phyloP scores from a whole-genome alignment of 2,329 filamentous ascomycete species.

The Xylariaceae sp. region DNA sequence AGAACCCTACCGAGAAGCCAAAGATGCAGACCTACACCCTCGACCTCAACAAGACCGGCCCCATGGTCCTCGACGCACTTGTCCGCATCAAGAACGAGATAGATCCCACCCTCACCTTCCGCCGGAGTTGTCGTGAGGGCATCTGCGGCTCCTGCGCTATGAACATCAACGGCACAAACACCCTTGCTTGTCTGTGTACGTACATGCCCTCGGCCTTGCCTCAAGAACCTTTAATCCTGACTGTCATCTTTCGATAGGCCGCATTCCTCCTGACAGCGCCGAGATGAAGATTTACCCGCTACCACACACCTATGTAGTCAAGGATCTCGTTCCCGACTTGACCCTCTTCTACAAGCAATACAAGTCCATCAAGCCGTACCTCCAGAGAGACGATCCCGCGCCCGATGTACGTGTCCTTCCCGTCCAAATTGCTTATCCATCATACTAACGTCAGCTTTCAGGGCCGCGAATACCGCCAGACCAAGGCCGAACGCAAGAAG shows the following conservation, averaged over 20 bases:
- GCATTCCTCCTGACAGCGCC: slow-evolving; percentile 82
- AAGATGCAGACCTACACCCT: slow-evolving; percentile 92
- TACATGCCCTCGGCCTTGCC: slow-evolving; percentile 25
- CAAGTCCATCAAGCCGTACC: slow-evolving; percentile 98
- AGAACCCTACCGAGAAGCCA: slow-evolving; percentile 87
- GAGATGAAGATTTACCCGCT: slow-evolving; percentile 96
- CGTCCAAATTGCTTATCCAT: slow-evolving; percentile 9
- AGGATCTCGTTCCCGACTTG: slow-evolving; percentile 96
- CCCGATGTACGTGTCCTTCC: slow-evolving; percentile 65
- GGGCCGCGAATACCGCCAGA: slow-evolving; percentile 92
- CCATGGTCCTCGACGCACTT: slow-evolving; percentile 95
- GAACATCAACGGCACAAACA: slow-evolving; percentile 99
- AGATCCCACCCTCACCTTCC: slow-evolving; percentile 94
- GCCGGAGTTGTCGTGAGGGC: slow-evolving; percentile 92
- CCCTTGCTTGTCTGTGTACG: slow-evolving; percentile 93
- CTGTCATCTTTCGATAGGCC: slow-evolving; percentile 57
- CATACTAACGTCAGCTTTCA: slow-evolving; percentile 36
- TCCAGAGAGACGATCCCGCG: slow-evolving; percentile 83
- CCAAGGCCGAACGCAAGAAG: slow-evolving; percentile 89
- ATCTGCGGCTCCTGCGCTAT: slow-evolving; percentile 99
- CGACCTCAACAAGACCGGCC: slow-evolving; percentile 97
- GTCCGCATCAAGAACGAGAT: slow-evolving; percentile 99
- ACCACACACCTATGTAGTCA: slow-evolving; percentile 98
- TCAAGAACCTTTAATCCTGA: slow-evolving; percentile 17
- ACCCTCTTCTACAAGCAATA: slow-evolving; percentile 99